phyloP scores from a whole-genome alignment of 1,284 basidiomycete genomes.

The Bondarzewia mesenterica region DNA sequence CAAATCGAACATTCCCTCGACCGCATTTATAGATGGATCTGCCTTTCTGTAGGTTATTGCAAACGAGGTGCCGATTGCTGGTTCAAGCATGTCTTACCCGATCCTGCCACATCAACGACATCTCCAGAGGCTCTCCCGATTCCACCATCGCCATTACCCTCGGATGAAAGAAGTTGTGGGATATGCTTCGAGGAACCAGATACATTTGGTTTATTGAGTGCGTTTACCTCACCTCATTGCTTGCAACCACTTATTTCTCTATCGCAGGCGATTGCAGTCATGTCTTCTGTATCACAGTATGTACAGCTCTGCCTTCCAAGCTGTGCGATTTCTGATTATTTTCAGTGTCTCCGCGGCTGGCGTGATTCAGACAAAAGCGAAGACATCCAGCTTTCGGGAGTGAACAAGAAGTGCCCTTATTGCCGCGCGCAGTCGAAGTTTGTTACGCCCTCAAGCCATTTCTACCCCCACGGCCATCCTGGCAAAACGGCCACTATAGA shows the following conservation, averaged over 20 bases:
- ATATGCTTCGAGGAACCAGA: conserved; percentile 68
- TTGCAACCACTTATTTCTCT: conserved; percentile 4
- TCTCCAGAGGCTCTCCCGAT: conserved; percentile 15
- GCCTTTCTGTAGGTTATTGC: conserved; percentile 45
- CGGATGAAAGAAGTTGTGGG: conserved; percentile 40
- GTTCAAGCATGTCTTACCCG: conserved; percentile 48
- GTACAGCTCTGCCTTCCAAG: conserved; percentile 11
- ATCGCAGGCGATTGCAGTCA: conserved; percentile 57
- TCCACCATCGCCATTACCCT: conserved; percentile 1
- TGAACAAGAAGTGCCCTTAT: conserved; percentile 67
- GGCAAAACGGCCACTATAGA: conserved; percentile 43
- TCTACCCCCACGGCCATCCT: conserved; percentile 43
- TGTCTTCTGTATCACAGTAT: conserved; percentile 61
- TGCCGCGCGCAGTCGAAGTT: conserved; percentile 57
- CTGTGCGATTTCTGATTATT: conserved; percentile 4
- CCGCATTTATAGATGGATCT: background rate
- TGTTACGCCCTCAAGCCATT: conserved; percentile 61
- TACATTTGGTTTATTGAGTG: conserved; percentile 62
- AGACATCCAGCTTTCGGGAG: conserved; percentile 44
- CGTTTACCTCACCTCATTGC: conserved; percentile 13
- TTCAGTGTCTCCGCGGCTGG: conserved; percentile 68
- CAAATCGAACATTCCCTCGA: background rate
- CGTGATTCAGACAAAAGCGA: conserved; percentile 45
- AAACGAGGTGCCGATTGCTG: conserved; percentile 59
- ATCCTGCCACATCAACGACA: background rate